Percentiles rank a stretch among this genome's conserved stretches.
Conservation (phyloP, 1,139 yeast genomes). For the Geotrichum klebahnii region DNA sequence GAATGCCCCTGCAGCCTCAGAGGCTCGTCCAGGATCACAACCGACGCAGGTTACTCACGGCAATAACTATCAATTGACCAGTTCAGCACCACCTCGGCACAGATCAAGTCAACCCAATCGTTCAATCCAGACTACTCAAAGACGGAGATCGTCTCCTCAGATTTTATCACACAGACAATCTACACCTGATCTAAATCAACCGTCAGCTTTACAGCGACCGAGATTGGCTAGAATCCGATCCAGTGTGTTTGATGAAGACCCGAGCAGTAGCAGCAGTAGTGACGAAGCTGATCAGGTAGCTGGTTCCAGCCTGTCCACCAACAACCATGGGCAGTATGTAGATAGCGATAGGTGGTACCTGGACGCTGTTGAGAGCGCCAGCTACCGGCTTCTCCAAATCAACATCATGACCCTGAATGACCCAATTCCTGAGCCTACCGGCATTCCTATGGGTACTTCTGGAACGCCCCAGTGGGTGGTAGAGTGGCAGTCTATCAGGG, state of each 20-base stretch:
- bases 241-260: neutral
- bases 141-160: neutral
- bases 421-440: neutral
- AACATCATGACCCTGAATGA: no score
- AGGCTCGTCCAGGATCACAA: neutral
- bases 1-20: neutral
- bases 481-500: conserved; percentile 5
- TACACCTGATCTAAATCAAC: neutral
- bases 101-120: no score
- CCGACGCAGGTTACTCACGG: neutral
- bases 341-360: conserved; percentile 1
- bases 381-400: neutral
- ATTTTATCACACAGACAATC: neutral
- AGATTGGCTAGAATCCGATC: neutral
- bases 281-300: neutral
- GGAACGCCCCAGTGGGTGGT: neutral
- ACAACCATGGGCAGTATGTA: neutral
- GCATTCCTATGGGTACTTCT: neutral
- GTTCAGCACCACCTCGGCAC: no score
- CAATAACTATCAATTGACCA: neutral
- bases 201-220: neutral
- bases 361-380: neutral
- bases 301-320: neutral
- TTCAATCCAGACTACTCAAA: neutral
- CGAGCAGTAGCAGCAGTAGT: conserved; percentile 1